Evolutionary conservation across 257 asterid genomes (phyloP), one percentile per base, ranked within the genome.

Genomic region (Plantago major): DNA sequence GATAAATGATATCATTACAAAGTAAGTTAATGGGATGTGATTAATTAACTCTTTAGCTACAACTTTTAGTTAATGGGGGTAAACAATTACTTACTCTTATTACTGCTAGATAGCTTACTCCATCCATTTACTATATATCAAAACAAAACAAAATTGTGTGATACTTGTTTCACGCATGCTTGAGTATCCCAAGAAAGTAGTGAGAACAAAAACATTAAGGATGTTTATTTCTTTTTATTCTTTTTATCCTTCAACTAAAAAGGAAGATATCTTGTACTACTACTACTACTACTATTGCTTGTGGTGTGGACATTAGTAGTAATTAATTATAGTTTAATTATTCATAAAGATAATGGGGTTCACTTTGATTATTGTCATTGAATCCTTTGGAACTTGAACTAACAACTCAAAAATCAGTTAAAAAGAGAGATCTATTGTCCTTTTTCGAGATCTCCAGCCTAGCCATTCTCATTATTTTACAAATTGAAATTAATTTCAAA

Each of bases 101-200:
- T 33, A 33, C 7, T 33, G 40, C 40, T 33, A 33, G 40, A 33
- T 33, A 33, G 40, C 40, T 0, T 4, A 33, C 3, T 33, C 40
- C 40, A 33, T 5, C 6, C 40, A 33, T 33, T 33, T 33, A 33
- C 8, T 9, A 30, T 26, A 11, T n/a, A n/a, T 22, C 26, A 22
- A 22, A 22, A 1, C 26, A 57, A 30, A 44, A 42, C 63, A 60
- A 74, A 67, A 78, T 64, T 62, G 40, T 73, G 51, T 53, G 62
- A 71, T 68, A 54, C 60, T 55, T 59, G 65, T 42, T 33, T 51
- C 42, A 10, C 90, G 86, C 95, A 81, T 79, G 91, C 91, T 78
- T 62, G 80, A 74, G 82, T 62, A 68, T 79, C 71, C 85, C 95
- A 73, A 83, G 87, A 86, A 80, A 81, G 79, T 67, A 74, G 64